A percentile compares a stretch with the other conserved stretches of the same genome.
Conservation (phyloP, 495 filamentous ascomycete genomes). For the Tuber indicum region DNA sequence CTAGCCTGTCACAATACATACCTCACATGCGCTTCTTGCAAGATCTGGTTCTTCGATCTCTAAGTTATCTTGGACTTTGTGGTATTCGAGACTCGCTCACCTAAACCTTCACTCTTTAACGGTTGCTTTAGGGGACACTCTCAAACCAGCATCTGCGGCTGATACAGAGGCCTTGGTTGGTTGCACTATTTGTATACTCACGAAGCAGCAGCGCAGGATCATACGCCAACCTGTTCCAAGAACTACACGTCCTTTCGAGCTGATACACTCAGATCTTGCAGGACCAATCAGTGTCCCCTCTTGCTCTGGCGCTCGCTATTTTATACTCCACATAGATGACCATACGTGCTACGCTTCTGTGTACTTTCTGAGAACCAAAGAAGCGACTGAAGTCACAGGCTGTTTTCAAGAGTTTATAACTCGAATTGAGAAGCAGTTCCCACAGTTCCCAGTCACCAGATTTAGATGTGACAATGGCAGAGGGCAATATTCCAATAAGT, state of each 20-base stretch:
- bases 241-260: neutral
- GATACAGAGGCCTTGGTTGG: neutral
- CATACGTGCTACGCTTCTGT: neutral
- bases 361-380: constrained; percentile 6
- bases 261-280: neutral
- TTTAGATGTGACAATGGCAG: constrained; percentile 14
- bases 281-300: neutral
- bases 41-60: neutral
- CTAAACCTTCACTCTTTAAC: neutral
- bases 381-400: neutral
- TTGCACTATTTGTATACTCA: neutral
- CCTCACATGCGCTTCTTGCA: neutral
- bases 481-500: constrained; percentile 9
- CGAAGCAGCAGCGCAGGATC: neutral
- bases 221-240: neutral
- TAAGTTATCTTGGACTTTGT: neutral
- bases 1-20: neutral
- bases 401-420: constrained; percentile 5
- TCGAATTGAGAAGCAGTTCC: neutral
- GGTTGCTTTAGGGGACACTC: neutral
- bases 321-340: constrained; percentile 12
- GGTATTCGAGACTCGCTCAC: neutral
- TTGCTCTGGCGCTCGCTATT: neutral
- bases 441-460: neutral
- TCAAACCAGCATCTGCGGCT: neutral